Evolutionary conservation across 1,139 yeast genomes (phyloP), one percentile per base, ranked within the genome.

Genomic region (Geotrichum klebahnii): DNA sequence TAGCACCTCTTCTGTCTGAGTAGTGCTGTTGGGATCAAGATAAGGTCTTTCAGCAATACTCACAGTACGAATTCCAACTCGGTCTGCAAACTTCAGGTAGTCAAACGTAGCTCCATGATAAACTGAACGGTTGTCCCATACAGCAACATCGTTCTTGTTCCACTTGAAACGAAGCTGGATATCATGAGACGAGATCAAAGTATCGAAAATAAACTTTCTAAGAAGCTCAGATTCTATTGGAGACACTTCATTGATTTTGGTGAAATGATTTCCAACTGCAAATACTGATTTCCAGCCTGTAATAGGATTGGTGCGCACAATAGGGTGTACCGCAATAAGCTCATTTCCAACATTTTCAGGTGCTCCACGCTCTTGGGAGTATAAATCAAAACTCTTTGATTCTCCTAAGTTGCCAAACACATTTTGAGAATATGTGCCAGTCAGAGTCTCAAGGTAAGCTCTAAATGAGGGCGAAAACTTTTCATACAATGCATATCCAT

Each of bases 51-150:
- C 83, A 34, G 80, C 83, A 57, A 79, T 70, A 1, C 81, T 70
- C 4, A 81, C 78, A 19, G 79, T 82, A 61, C 84, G 70, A 32
- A 80, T 77, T 26, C 82, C 83, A 56, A 77, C 82, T 63, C 83
- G 71, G 29, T 76, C 69, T 48, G 36, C 41, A 20, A 29, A 16
- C 8, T 36, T 38, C 23, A 40, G 8, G 46, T 57, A 42, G 16
- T 44, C 52, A 19, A 19, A 26, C 1, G 52, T 55, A n/a, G 62
- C 61, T 29, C 53, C 45, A 53, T 60, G 64, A 50, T 50, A 57
- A 2, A 60, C 53, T 41, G 55, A 49, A 26, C 64, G 54, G 58
- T 61, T 61, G 46, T 61, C 64, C 64, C 64, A 60, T 22, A 60
- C 48, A 10, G 57, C 84, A 39, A 81, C 79, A 2, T 85, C 76